Percentiles rank a stretch among this genome's conserved stretches.
Conservation (phyloP, 1,139 yeast genomes). For the Candida frijolesensis region DNA sequence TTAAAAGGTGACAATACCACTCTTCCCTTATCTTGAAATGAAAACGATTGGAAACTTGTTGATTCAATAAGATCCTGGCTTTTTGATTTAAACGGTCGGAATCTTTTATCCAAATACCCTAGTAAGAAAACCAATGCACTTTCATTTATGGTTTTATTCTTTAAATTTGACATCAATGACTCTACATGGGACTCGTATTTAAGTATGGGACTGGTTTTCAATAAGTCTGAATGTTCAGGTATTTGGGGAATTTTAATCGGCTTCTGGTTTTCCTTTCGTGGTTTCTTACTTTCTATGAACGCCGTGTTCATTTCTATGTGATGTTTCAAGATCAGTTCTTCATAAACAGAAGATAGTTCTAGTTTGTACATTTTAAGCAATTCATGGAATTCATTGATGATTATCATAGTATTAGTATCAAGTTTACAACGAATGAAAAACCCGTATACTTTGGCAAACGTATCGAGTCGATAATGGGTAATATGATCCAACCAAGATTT, state of each 20-base stretch:
- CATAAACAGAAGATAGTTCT: conserved; percentile 37
- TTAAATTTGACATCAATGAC: conserved; percentile 27
- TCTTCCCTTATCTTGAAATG: conserved; percentile 18
- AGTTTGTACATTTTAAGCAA: conserved; percentile 37
- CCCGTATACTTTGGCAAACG: conserved; percentile 31
- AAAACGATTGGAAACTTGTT: conserved; percentile 8
- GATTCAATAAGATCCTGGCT: conserved; percentile 7
- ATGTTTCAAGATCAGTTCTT: conserved; percentile 36
- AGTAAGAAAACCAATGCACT: conserved; percentile 31
- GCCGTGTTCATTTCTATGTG: conserved; percentile 31
- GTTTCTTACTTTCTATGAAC: conserved; percentile 19
- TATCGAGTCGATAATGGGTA: conserved; percentile 20
- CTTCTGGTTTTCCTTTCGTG: conserved; percentile 7
- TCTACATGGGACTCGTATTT: conserved; percentile 37
- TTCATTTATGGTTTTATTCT: conserved; percentile 24
- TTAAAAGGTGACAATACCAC: conserved; percentile 23
- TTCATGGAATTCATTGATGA: conserved; percentile 40
- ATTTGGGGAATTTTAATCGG: conserved; percentile 27
- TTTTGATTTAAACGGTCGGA: conserved; percentile 16
- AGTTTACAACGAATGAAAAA: conserved; percentile 20
- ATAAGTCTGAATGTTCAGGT: conserved; percentile 34
- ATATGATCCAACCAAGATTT: conserved; percentile 10
- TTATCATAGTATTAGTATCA: conserved; percentile 20
- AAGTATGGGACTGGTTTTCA: conserved; percentile 33
- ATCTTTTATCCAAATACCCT: conserved; percentile 37